These are phyloP conservation scores for Leishmania guyanensis DNA, from an alignment of 208 protist genomes.

Conservation along the genomic window DNA sequence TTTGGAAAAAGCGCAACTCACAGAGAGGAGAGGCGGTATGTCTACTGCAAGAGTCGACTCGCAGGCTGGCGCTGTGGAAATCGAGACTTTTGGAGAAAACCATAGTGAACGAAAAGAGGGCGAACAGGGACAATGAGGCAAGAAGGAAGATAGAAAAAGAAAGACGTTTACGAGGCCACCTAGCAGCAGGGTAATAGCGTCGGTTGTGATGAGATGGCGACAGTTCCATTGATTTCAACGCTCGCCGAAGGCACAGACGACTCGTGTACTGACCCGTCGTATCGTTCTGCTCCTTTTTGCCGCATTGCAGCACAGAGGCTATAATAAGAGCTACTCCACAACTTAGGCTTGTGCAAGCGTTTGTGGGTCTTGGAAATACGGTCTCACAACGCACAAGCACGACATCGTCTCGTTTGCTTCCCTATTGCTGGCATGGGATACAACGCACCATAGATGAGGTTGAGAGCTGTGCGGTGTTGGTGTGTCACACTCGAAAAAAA, in stretches of 20 bases:
- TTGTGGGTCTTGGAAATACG: neutral
- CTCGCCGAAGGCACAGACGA: neutral
- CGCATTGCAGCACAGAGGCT: neutral
- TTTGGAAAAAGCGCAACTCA: neutral
- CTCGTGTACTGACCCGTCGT: neutral
- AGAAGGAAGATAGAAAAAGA: neutral
- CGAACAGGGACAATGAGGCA: neutral
- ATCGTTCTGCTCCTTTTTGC: neutral
- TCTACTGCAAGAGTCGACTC: neutral
- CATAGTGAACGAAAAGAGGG: neutral
- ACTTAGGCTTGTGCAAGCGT: neutral
- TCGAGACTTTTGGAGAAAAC: neutral
- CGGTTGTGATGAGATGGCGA: neutral
- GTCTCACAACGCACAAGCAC: neutral
- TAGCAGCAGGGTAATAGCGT: neutral
- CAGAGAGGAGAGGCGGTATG: neutral
- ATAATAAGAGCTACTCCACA: neutral
- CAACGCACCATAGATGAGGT: neutral
- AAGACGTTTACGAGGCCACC: neutral
- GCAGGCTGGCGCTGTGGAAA: neutral
- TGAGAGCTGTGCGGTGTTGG: neutral
- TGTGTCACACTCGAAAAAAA: neutral
- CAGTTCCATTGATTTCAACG: neutral
- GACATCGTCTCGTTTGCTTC: neutral
- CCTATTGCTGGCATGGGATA: neutral